Conservation (phyloP, 768 basidiomycete genomes). For the Serendipita vermifera region DNA sequence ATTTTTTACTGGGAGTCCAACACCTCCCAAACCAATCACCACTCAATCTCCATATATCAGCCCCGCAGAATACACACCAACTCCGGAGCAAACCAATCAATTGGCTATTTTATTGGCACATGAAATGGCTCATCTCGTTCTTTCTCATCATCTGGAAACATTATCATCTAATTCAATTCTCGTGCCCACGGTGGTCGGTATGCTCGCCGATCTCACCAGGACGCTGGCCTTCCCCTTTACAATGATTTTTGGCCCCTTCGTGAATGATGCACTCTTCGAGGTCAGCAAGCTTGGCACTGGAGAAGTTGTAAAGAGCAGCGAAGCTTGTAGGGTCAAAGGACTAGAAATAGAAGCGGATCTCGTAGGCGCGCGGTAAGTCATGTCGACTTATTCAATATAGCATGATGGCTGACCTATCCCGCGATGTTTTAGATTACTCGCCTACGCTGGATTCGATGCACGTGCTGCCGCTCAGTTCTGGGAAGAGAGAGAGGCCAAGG, state of each 20-base stretch:
- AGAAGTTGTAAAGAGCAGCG: constrained; percentile 57
- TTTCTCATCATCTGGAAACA: constrained; percentile 85
- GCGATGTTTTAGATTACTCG: constrained; percentile 53
- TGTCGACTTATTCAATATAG: constrained; percentile 7
- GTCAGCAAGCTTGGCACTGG: constrained; percentile 64
- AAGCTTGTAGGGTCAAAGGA: constrained; percentile 61
- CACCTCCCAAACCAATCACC: constrained; percentile 5
- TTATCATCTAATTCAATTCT: constrained; percentile 76
- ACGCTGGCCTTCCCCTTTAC: constrained; percentile 78
- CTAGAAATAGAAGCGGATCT: constrained; percentile 92
- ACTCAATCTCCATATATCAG: constrained; percentile 12
- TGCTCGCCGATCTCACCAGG: constrained; percentile 61
- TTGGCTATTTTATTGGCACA: constrained; percentile 87
- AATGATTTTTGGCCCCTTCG: constrained; percentile 79
- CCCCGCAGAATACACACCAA: constrained; percentile 40
- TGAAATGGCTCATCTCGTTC: constrained; percentile 81
- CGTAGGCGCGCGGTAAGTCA: constrained; percentile 63
- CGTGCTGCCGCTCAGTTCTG: constrained; percentile 71
- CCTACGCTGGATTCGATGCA: constrained; percentile 84
- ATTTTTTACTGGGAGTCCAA: neutral
- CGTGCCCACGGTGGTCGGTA: constrained; percentile 64
- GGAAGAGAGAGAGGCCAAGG: constrained; percentile 33
- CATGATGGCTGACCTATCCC: neutral
- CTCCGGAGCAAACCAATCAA: constrained; percentile 70
- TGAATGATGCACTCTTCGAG: constrained; percentile 84